Evolutionary conservation across 768 basidiomycete species (phyloP).

Genomic region (Grammothele lineata): DNA sequence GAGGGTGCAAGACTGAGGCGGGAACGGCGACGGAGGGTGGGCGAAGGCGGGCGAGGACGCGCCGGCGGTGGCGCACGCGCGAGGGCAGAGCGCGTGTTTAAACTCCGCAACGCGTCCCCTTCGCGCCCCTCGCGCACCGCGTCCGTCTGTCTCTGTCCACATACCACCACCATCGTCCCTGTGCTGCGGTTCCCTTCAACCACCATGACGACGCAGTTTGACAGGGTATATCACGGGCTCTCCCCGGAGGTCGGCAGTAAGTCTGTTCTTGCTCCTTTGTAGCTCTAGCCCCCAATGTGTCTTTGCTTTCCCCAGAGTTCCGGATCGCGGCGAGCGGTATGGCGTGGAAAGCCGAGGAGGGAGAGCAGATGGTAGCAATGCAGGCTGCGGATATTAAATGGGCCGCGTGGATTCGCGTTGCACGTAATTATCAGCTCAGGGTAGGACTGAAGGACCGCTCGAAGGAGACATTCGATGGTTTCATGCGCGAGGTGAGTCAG

Average conservation of each 20-base stretch:
- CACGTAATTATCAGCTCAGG: constrained; percentile 86
- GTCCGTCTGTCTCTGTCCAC: constrained; percentile 6
- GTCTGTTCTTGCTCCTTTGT: constrained; percentile 30
- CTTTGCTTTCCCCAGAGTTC: constrained; percentile 49
- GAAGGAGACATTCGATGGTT: constrained; percentile 89
- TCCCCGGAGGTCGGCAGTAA: constrained; percentile 75
- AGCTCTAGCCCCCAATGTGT: not conserved
- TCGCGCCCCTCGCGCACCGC: constrained; percentile 19
- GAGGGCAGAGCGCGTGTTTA: constrained; percentile 19
- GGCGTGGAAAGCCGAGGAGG: constrained; percentile 87
- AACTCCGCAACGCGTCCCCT: constrained; percentile 25
- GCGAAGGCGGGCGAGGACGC: not conserved
- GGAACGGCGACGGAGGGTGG: not conserved
- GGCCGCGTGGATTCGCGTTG: constrained; percentile 89
- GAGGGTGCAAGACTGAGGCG: not conserved
- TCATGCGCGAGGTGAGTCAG: constrained; percentile 73
- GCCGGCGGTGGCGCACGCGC: constrained; percentile 7
- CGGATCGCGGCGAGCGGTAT: constrained; percentile 88
- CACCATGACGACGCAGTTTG: constrained; percentile 77
- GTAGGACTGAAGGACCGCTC: constrained; percentile 75
- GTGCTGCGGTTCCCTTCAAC: constrained; percentile 13
- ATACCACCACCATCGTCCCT: constrained; percentile 15
- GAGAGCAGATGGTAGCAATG: constrained; percentile 58
- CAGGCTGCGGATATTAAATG: constrained; percentile 75
- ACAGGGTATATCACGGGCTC: constrained; percentile 75